Conservation (phyloP, 1,284 basidiomycete species). For the Sporisorium graminicola region DNA sequence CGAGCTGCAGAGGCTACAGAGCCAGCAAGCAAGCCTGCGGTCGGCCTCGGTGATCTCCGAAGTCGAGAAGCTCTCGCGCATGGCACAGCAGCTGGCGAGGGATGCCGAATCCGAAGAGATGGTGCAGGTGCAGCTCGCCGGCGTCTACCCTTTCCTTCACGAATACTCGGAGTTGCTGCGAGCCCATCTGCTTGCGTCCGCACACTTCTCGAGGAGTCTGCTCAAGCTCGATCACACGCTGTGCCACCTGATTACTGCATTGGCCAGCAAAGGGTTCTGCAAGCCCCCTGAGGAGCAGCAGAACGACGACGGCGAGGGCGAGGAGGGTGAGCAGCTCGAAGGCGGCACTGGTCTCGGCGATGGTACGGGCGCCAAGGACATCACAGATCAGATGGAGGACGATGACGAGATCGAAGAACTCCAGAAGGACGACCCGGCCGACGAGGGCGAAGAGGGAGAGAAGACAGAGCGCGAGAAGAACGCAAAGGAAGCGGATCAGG, state of each 20-base stretch:
- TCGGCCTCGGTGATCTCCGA: slow-evolving; percentile 37
- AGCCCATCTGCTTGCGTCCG: slow-evolving; percentile 70
- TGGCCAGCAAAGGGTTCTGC: slow-evolving; percentile 89
- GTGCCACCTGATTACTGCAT: slow-evolving; percentile 79
- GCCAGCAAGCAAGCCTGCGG: slow-evolving; percentile 37
- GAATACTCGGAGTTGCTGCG: slow-evolving; percentile 67
- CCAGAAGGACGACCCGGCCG: slow-evolving; percentile 75
- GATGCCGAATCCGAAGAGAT: slow-evolving; percentile 14
- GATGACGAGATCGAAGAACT: slow-evolving; percentile 97
- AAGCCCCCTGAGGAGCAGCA: slow-evolving; percentile 62
- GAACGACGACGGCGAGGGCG: slow-evolving; percentile 47
- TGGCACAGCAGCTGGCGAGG: slow-evolving; percentile 24
- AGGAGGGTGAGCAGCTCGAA: slow-evolving; percentile 61
- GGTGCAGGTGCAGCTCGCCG: slow-evolving; percentile 38
- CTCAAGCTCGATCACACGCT: slow-evolving; percentile 88
- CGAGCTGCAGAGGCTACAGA: slow-evolving; percentile 32
- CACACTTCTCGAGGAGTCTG: slow-evolving; percentile 80
- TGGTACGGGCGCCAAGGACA: slow-evolving; percentile 72
- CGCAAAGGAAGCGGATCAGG: slow-evolving; percentile 74
- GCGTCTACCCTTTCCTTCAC: slow-evolving; percentile 58
- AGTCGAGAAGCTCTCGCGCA: slow-evolving; percentile 26
- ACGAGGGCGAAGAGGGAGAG: slow-evolving; percentile 73
- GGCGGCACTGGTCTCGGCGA: slow-evolving; percentile 69
- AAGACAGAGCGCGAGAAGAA: slow-evolving; percentile 73
- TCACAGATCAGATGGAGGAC: slow-evolving; percentile 71